These are phyloP conservation scores for Paraphaeosphaeria minitans DNA, from an alignment of 2,329 filamentous ascomycete species.

Conservation along the genomic window DNA sequence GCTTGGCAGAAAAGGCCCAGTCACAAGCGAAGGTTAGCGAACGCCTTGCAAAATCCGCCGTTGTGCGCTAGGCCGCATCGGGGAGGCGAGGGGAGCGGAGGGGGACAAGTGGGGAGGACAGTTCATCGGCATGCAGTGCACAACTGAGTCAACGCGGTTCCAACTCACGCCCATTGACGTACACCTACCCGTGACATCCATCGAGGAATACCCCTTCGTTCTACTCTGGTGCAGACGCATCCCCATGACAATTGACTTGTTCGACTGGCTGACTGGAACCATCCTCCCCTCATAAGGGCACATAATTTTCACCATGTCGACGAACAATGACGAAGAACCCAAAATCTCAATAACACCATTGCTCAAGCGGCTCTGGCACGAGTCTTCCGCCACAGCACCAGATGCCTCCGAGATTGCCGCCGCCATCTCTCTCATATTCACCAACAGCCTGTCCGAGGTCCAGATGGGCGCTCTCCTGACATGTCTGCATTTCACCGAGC, in stretches of 20 bases:
- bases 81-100: not conserved
- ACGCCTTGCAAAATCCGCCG: no score
- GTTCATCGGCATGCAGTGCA: not conserved
- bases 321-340: conserved; percentile 27
- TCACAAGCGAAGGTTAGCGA: no score
- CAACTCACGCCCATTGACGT: not conserved
- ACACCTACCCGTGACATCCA: not conserved
- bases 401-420: conserved; percentile 82
- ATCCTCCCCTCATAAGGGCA: not conserved
- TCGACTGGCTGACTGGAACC: not conserved
- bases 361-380: conserved; percentile 72
- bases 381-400: conserved; percentile 50
- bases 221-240: not conserved
- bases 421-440: conserved; percentile 91
- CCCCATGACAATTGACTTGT: conserved; percentile 1
- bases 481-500: conserved; percentile 86
- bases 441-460: conserved; percentile 83
- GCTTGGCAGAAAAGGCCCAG: not conserved
- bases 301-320: conserved; percentile 25
- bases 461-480: conserved; percentile 88
- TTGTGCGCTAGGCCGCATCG: not conserved
- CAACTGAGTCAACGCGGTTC: not conserved
- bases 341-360: conserved; percentile 69
- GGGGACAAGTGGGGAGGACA: not conserved
- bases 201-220: not conserved